Evolutionary conservation across 2,329 filamentous ascomycete genomes (phyloP).

Genomic region (Aspergillus amoenus): DNA sequence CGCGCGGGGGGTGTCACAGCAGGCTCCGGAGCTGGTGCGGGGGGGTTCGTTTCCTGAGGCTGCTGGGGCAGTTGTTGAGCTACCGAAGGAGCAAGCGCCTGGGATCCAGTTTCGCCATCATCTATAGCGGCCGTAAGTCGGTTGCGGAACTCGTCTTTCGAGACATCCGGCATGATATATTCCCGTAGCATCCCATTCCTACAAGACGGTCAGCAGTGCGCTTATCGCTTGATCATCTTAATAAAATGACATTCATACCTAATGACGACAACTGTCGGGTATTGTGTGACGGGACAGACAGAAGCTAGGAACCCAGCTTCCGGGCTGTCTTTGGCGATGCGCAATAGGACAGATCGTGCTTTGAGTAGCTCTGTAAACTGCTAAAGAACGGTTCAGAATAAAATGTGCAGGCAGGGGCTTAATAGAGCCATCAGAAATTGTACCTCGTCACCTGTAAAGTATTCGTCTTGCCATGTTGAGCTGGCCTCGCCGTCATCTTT

Average conservation of each 20-base stretch:
- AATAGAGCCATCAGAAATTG: background rate
- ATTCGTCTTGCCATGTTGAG: conserved; percentile 70
- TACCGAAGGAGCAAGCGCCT: background rate
- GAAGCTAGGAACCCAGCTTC: conserved; percentile 80
- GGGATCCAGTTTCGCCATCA: conserved; percentile 13
- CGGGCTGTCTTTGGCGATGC: conserved; percentile 69
- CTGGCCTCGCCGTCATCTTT: conserved; percentile 70
- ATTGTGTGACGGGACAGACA: conserved; percentile 75
- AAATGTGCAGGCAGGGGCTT: conserved; percentile 8
- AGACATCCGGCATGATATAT: conserved; percentile 66
- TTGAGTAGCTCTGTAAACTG: conserved; percentile 59
- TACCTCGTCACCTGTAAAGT: conserved; percentile 56
- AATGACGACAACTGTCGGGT: conserved; percentile 79
- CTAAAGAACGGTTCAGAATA: conserved; percentile 7
- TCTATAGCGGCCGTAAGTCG: conserved; percentile 51
- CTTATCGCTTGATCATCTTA: background rate
- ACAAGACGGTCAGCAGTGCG: conserved; percentile 17
- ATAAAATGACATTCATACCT: conserved; percentile 49
- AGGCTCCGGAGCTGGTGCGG: conserved; percentile 9
- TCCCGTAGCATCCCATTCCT: conserved; percentile 75
- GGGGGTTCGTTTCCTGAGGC: conserved; percentile 1
- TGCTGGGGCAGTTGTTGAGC: conserved; percentile 5
- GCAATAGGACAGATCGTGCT: conserved; percentile 66
- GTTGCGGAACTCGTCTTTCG: conserved; percentile 65
- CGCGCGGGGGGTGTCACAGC: background rate